Evolutionary conservation across 768 basidiomycete species (phyloP), one percentile per base, ranked within the genome.

Genomic region (Pholiota conissans): DNA sequence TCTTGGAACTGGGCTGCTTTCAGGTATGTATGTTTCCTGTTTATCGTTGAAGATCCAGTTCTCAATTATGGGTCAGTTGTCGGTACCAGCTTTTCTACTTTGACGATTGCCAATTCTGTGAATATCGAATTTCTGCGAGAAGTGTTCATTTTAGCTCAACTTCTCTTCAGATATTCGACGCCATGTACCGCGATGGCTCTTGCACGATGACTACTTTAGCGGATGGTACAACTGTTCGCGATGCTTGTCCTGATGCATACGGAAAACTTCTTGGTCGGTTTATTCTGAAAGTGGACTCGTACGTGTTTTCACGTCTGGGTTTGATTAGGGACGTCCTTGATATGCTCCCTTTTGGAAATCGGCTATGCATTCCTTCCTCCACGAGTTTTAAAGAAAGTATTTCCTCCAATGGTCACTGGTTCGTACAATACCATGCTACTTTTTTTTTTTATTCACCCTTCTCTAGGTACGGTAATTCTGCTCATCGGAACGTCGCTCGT

Each of bases 351-450:
- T 70, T 78, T 91, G 37, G 88, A 92, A 70, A 90, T 93, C 13
- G 77, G 77, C 57, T 71, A 92, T 63, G 84, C 87, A 0, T 91
- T 93, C 69, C 74, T 87, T 8, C 83, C 88, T 0, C 76, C 84
- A 3, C 77, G 82, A 8, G 73, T 76, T 8, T 71, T 90, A 18
- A 80, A 85, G 65, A 75, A 80, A 14, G 76, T 90, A 49, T 92
- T 93, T 67, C 91, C 91, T 3, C 91, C 91, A 0, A 77, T 91
- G 60, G 85, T 93, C 8, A 93, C 91, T 1, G 86, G 86, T 80
- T n/a, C 20, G 45, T 24, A 6, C 37, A 48, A 70, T 59, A n/a
- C n/a, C n/a, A n/a, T n/a, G n/a, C n/a, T n/a, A n/a, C n/a, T n/a
- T n/a, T n/a, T n/a, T n/a, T n/a, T n/a, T n/a, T n/a, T n/a, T n/a